A percentile compares a stretch with the other conserved stretches of the same genome.
These are phyloP conservation scores for Francoa sonchifolia DNA, from an alignment of 441 rosid genomes.

Conservation along the genomic window DNA sequence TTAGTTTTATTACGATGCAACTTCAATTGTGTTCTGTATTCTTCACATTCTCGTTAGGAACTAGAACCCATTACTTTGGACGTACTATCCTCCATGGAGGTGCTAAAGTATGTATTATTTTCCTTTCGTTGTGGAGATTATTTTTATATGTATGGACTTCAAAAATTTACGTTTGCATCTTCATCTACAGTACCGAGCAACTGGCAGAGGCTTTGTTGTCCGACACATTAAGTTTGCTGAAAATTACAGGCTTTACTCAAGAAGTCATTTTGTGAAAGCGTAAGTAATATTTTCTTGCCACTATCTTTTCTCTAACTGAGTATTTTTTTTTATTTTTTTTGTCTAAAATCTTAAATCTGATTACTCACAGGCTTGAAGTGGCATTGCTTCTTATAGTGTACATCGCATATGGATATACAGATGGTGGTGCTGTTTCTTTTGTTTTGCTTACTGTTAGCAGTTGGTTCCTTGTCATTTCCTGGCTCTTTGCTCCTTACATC, in stretches of 20 bases:
- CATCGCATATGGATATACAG: slow-evolving; percentile 81
- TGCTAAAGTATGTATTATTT: slow-evolving; percentile 80
- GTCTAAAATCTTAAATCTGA: too few species aligned
- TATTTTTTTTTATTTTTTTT: too few species aligned
- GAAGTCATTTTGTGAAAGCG: slow-evolving; percentile 98
- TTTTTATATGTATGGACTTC: slow-evolving; percentile 4
- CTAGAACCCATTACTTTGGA: slow-evolving; percentile 94
- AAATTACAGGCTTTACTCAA: slow-evolving; percentile 90
- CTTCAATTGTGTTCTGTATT: slow-evolving; percentile 92
- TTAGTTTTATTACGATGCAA: slow-evolving; percentile 90
- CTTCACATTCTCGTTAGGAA: slow-evolving; percentile 97
- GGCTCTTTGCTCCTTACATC: slow-evolving; percentile 97
- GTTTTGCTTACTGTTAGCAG: slow-evolving; percentile 89
- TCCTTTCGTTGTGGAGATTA: too few species aligned
- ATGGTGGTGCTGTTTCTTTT: slow-evolving; percentile 68
- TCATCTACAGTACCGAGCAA: slow-evolving; percentile 78
- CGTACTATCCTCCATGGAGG: slow-evolving; percentile 98
- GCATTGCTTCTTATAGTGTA: slow-evolving; percentile 66
- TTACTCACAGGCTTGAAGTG: slow-evolving; percentile 85
- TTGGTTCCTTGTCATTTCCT: slow-evolving; percentile 93
- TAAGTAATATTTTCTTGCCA: too few species aligned
- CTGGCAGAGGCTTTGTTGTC: slow-evolving; percentile 97
- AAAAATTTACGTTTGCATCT: slow-evolving; percentile 11
- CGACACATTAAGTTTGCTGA: slow-evolving; percentile 86
- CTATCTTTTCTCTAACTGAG: slow-evolving; percentile 16